phyloP scores from a whole-genome alignment of 2,329 filamentous ascomycete species.

The Cladosporium halotolerans region DNA sequence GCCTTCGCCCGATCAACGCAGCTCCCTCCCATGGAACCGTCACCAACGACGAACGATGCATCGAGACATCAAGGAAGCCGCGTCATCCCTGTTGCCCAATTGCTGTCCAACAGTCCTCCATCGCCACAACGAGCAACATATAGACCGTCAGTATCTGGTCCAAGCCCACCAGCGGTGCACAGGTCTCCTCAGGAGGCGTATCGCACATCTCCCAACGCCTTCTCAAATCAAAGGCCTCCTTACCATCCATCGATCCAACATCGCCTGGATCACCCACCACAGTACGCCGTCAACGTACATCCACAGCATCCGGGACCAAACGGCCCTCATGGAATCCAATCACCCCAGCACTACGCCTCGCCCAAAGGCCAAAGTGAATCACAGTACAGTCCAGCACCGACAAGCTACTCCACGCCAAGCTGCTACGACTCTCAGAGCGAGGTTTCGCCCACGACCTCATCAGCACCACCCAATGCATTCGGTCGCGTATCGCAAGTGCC shows the following conservation, averaged over 20 bases:
- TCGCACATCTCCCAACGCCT: conserved; percentile 1
- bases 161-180: conserved; percentile 10
- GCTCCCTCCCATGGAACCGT: conserved; percentile 34
- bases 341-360: conserved; percentile 10
- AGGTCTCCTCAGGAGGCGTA: neutral
- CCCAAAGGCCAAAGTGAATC: neutral
- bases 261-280: conserved; percentile 16
- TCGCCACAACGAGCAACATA: conserved; percentile 24
- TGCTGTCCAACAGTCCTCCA: conserved; percentile 19
- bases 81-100: conserved; percentile 20
- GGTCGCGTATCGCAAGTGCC: conserved; percentile 16
- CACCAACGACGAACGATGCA: conserved; percentile 22
- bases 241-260: conserved; percentile 14
- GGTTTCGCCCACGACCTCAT: neutral
- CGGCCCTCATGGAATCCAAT: neutral
- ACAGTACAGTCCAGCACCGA: conserved; percentile 17
- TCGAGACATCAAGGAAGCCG: conserved; percentile 2
- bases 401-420: conserved; percentile 15
- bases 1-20: conserved; percentile 18
- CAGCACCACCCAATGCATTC: neutral
- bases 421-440: conserved; percentile 14
- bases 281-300: conserved; percentile 12
- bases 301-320: conserved; percentile 9
- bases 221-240: conserved; percentile 23
- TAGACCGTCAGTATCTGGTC: conserved; percentile 24